These are phyloP conservation scores for Megacollybia marginata DNA, from an alignment of 768 basidiomycete genomes.

Conservation along the genomic window DNA sequence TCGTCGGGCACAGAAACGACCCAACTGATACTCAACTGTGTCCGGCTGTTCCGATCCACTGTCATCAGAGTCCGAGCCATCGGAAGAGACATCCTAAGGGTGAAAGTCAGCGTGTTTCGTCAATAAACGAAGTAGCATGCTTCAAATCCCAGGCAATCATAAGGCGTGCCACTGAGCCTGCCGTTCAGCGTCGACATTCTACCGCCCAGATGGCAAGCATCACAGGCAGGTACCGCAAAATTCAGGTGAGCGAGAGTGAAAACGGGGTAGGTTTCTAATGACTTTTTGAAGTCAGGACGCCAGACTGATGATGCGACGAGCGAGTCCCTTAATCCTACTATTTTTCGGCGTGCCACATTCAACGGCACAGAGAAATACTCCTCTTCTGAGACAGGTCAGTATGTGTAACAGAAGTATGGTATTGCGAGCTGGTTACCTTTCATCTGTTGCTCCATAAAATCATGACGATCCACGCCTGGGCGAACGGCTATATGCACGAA, in stretches of 20 bases:
- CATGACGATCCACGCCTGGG: slow-evolving; percentile 38
- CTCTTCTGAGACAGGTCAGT: slow-evolving; percentile 29
- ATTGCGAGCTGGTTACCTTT: slow-evolving; percentile 30
- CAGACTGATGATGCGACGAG: slow-evolving; percentile 82
- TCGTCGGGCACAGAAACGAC: slow-evolving; percentile 73
- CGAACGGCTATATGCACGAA: slow-evolving; percentile 77
- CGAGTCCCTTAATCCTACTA: slow-evolving; percentile 64
- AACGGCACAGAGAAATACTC: slow-evolving; percentile 74
- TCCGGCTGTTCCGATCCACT: slow-evolving; percentile 10
- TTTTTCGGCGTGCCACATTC: slow-evolving; percentile 56
- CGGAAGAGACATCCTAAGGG: slow-evolving; percentile 1
- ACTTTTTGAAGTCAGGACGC: slow-evolving; percentile 59
- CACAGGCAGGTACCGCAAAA: slow-evolving; percentile 58
- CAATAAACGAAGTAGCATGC: slow-evolving; percentile 20
- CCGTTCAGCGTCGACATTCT: slow-evolving; percentile 60
- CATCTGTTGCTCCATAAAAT: slow-evolving; percentile 47
- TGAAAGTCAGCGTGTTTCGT: background rate
- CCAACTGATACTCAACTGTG: slow-evolving; percentile 47
- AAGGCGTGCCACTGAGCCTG: slow-evolving; percentile 58
- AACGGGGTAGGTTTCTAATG: slow-evolving; percentile 60
- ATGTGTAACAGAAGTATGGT: background rate
- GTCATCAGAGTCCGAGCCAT: slow-evolving; percentile 2
- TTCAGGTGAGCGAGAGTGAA: slow-evolving; percentile 47
- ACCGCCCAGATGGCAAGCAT: slow-evolving; percentile 75
- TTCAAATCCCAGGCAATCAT: slow-evolving; percentile 65